Evolutionary conservation across 208 protist genomes (phyloP), one percentile per base, ranked within the genome.

Genomic region (Acanthamoeba polyphaga): DNA sequence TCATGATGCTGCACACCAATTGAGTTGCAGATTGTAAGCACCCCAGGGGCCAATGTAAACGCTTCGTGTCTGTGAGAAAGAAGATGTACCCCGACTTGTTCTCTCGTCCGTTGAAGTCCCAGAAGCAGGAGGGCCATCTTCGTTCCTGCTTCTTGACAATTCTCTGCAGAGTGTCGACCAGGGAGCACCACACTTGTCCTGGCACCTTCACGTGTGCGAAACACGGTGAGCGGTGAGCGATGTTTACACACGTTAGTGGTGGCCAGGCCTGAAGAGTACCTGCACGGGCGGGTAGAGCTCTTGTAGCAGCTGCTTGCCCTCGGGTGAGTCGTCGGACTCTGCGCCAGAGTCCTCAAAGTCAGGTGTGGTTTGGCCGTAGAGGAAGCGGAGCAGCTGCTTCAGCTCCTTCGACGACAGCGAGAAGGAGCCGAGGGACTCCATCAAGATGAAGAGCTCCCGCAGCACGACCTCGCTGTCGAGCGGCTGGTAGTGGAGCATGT

Each of bases 91-190:
- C 85, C 6, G 85, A 92, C 32, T 46, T 38, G 22, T n/a, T 70
- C n/a, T 76, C 90, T 27, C 70, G 64, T 7, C 90, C 90, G 62
- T 94, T 94, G 43, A 94, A 94, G 51, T 94, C 90, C 90, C 90
- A 94, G 46, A 84, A 94, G 12, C 60, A 94, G 32, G 90, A 76
- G 38, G 90, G 90, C 90, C 66, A 84, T 43, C 66, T 58, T 32
- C 90, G 64, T 46, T 94, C 90, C 22, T 82, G 90, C 46, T 94
- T 76, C 55, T 94, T 76, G 27, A 94, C 66, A 19, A 94, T 94
- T 22, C 90, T 15, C 66, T 94, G 66, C 38, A 94, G 55, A 22
- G 90, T 94, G 32, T 94, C 66, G 7, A 94, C 66, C 19, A 94
- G 49, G 5, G 90, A 94, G 32, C 90, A 94, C 85, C 85, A 92